phyloP scores from a whole-genome alignment of 345 rosid genomes.

The Pseudoturritis turrita region DNA sequence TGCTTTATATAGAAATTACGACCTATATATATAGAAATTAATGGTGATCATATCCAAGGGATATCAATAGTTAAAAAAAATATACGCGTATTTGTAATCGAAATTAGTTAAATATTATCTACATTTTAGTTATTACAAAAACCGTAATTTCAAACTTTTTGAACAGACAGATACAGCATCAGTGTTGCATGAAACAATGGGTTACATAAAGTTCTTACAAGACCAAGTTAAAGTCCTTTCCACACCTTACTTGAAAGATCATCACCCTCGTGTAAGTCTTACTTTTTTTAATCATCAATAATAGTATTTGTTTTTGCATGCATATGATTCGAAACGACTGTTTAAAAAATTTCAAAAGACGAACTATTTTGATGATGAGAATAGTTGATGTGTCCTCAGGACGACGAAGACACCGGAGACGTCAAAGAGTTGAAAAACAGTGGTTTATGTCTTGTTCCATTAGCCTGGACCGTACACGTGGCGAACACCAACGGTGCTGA shows the following conservation, averaged over 20 bases:
- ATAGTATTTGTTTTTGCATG: not conserved
- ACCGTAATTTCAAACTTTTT: not conserved
- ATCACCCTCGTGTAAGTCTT: not conserved
- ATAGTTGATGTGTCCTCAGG: constrained; percentile 11
- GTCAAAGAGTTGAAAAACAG: constrained; percentile 46
- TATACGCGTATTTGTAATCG: not conserved
- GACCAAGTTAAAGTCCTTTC: constrained; percentile 74
- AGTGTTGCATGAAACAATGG: constrained; percentile 84
- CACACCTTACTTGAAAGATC: constrained; percentile 59
- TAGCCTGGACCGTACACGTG: constrained; percentile 45
- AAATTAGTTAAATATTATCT: not conserved
- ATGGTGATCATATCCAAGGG: too few relatives aligned
- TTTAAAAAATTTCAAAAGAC: not conserved
- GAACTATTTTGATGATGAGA: not conserved
- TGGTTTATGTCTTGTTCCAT: constrained; percentile 65
- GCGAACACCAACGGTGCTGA: constrained; percentile 60
- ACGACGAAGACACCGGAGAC: not conserved
- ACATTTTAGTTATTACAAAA: not conserved
- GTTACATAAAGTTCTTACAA: constrained; percentile 73
- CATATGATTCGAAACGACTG: not conserved
- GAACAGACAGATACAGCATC: constrained; percentile 73
- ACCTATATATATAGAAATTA: too few relatives aligned
- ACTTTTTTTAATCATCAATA: not conserved
- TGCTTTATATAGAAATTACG: too few relatives aligned
- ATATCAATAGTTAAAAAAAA: too few relatives aligned